Base-by-base conservation (phyloP, 495 filamentous ascomycete genomes). In the Barbatosphaeria neglecta region DNA sequence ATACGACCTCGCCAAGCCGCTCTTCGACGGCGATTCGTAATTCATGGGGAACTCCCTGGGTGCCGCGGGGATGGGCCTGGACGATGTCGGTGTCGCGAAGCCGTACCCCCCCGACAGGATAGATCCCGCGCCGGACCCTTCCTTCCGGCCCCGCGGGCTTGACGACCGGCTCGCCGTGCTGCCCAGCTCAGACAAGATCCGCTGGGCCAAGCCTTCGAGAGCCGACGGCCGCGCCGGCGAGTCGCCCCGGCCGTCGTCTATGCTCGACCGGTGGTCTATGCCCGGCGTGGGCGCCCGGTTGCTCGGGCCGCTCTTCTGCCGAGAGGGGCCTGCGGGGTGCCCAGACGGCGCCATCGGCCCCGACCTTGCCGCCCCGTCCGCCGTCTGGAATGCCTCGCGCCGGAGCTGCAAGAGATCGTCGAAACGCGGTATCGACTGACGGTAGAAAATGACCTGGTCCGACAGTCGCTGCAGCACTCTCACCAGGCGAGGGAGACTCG, bases 331-430 rank as follows among this genome's bases (percentile, higher is more conserved):
- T 40, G 60, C 56, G 28, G 60, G 54, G 41, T 58, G 41, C 28
- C 25, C n/a, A n/a, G n/a, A n/a, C n/a, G n/a, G n/a, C n/a, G n/a
- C n/a, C n/a, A n/a, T 35, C 11, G 31, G 7, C 11, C n/a, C n/a
- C n/a, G 9, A n/a, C 31, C 9, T n/a, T 35, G 31, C 44, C 6
- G 53, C 50, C 19, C 55, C 53, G 49, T 68, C 79, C 7, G 75
- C 69, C 4, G 79, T 75, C 49, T 80, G 74, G 55, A 85, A 83
- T 1, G 76, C 72, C 44, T 80, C 76, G 17, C 82, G 78, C 15
- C 85, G 81, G 50, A 86, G 83, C 38, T 83, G 75, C 22, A 92
- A 64, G 7, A 88, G 72, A 19, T 84, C 78, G 48, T 90, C 82
- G 54, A 92, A 88, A 23, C 87, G 78, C 0, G 84, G 78, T 3